Base-by-base conservation (phyloP, 2,329 filamentous ascomycete species). In the Alternaria novae-zelandiae region DNA sequence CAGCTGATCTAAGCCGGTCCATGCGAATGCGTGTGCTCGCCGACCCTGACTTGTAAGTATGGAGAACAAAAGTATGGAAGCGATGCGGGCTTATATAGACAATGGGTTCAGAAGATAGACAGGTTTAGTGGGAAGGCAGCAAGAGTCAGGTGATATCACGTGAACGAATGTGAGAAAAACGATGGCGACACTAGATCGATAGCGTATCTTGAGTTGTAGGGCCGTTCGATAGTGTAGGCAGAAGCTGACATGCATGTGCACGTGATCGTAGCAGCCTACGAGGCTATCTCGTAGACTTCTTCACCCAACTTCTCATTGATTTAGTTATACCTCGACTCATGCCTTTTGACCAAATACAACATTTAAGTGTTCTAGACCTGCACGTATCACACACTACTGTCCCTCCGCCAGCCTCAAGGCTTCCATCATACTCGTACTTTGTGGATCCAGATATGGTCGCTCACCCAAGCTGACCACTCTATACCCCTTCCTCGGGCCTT, bases 391-490 rank as follows among this genome's bases (percentile, higher is more conserved):
- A 32, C 12, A 3, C 17, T 51, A 63, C 44, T 51, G n/a, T 41
- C 25, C 47, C 25, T 47, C 54, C 4, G 26, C 54, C 15, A 53
- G 25, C 11, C 54, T 57, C 17, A 55, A 43, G 13, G 60, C 80
- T 71, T 84, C 82, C 43, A 79, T 76, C 43, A 85, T 77, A 0
- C 83, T 84, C 25, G 74, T 82, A 70, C 85, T 87, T 28, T 82
- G 78, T 0, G 84, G 84, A 65, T 88, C 86, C 5, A 86, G 74
- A 62, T 86, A 88, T 2, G 87, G 87, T 65, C 78, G 81, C 78
- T 89, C 87, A 0, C 87, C 87, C 10, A 89, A 80, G 1, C 86
- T 84, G 0, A 88, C 86, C 1, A 84, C 86, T 3, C 87, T 78
- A 67, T 88, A 83, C 5, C 87, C 87, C 15, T 83, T 82, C n/a